Evolutionary conservation across 2,329 filamentous ascomycete genomes (phyloP), one percentile per base, ranked within the genome.

Genomic region (Exophiala dermatitidis): DNA sequence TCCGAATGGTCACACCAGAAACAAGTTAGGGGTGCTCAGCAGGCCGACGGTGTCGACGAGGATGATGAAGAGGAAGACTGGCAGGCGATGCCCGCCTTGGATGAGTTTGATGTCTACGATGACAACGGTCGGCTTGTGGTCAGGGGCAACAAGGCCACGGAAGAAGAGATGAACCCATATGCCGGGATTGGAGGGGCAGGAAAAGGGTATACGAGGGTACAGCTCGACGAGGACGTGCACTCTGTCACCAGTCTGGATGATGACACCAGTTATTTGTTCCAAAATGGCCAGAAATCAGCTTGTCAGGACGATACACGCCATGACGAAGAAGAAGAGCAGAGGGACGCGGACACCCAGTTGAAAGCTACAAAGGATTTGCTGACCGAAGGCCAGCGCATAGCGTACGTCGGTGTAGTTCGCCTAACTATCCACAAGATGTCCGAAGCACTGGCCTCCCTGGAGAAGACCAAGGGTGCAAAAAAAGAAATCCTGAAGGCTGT

Each of bases 211-310:
- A 98, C 93, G 0, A 81, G 90, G 46, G 89, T 98, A n/a, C 81
- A 94, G 58, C 79, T 95, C 63, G 93, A 98, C 63, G 93, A 98
- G 60, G 93, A 98, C 69, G 90, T 85, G 9, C 83, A 95, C 67
- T 96, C 90, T 30, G 86, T 86, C 46, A 98, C 90, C 2, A 97
- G 91, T 72, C 83, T 98, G 83, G 93, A 98, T 67, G 93, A 98
- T 53, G 91, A 97, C 65, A 98, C 93, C 0, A 84, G 90, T 52
- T 98, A 98, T 68, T 78, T 98, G 2, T 98, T 98, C 75, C 91
- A 88, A 61, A 84, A 89, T 55, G 71, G 77, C 9, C 77, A 76
- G 50, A 77, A 74, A 42, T 85, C 44, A 26, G 42, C 42, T 47
- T 54, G 79, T 4, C 73, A 80, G 3, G 64, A 75, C 78, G 84